phyloP scores from a whole-genome alignment of 2,329 filamentous ascomycete species.

The Phialemonium atrogriseum region DNA sequence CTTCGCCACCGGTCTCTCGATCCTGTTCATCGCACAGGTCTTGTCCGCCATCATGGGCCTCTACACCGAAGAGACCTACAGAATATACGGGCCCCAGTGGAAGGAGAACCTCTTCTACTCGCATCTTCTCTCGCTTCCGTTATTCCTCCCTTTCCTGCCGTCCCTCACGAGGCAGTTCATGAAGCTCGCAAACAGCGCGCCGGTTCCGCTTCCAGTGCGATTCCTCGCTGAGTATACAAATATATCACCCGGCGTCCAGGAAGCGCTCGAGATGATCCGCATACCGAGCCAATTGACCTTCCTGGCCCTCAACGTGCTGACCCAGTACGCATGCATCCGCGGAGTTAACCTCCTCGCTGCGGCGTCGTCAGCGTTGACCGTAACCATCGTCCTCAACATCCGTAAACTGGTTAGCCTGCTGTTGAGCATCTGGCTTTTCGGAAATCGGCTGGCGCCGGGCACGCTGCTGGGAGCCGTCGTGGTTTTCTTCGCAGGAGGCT shows the following conservation, averaged over 20 bases:
- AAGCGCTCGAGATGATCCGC: constrained; percentile 26
- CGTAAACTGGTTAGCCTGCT: constrained; percentile 87
- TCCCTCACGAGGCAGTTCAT: constrained; percentile 57
- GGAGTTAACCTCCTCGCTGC: constrained; percentile 93
- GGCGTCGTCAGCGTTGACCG: constrained; percentile 81
- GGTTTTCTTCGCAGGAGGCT: constrained; percentile 82
- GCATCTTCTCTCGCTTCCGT: constrained; percentile 63
- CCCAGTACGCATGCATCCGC: constrained; percentile 90
- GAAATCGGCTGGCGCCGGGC: constrained; percentile 67
- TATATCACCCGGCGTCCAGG: constrained; percentile 28
- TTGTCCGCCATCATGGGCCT: constrained; percentile 91
- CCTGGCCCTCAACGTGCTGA: constrained; percentile 69
- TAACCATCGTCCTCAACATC: constrained; percentile 93
- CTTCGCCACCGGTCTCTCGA: constrained; percentile 63
- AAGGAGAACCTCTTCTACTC: constrained; percentile 96
- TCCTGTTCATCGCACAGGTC: constrained; percentile 81
- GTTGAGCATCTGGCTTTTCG: constrained; percentile 89
- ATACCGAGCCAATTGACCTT: constrained; percentile 65
- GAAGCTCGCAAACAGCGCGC: constrained; percentile 55
- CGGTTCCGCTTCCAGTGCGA: constrained; percentile 39
- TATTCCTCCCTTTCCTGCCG: constrained; percentile 66
- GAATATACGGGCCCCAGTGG: constrained; percentile 80
- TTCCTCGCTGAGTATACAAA: constrained; percentile 20
- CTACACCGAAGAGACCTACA: constrained; percentile 88
- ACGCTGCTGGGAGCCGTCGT: constrained; percentile 75